Base-by-base conservation (phyloP, 129 eudicot species). In the Chrysanthemum makinoi region DNA sequence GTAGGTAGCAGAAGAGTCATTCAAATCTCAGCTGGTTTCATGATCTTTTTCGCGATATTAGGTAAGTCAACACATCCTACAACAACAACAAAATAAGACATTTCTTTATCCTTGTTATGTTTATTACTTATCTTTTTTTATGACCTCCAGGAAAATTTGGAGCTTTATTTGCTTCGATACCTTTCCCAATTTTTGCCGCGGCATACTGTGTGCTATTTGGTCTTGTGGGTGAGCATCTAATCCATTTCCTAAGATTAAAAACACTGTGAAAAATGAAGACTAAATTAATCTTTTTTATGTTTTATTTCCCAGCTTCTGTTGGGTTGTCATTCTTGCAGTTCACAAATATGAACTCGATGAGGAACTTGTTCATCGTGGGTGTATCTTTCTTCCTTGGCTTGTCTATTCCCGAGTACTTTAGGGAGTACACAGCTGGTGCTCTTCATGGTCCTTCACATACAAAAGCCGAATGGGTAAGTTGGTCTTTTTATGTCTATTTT, bases 271-370 rank as follows among this genome's bases (percentile, higher is more conserved):
- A 48, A 58, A 62, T 8, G 48, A 65, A 11, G 18, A 58, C 11
- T 43, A 70, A 30, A 60, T 22, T 43, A 28, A 61, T 57, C 65
- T 65, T 35, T 48, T 33, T 64, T 18, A 28, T 62, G 55, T 66
- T 79, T 53, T 65, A 15, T 77, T 18, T 74, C 44, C 44, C 83
- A 95, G 99, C 97, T 84, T 90, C 99, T 12, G 94, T 95, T n/a
- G 99, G 99, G 55, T 60, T 95, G 61, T 95, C 99, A 1, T 90
- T 95, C 74, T 76, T 95, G 85, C 99, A 95, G 54, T 95, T 95
- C 77, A 95, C 99, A 15, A 90, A 95, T 83, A 95, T 95, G 99
- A 95, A 95, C 87, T 95, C 99, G 1, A 82, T 88, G 99, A 84
- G 99, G 65, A 95, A 86, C 84, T 90, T 95, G 73, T 95, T 95